Base-by-base conservation (phyloP, 208 protist genomes). In the Wallacemonas collosoma region DNA sequence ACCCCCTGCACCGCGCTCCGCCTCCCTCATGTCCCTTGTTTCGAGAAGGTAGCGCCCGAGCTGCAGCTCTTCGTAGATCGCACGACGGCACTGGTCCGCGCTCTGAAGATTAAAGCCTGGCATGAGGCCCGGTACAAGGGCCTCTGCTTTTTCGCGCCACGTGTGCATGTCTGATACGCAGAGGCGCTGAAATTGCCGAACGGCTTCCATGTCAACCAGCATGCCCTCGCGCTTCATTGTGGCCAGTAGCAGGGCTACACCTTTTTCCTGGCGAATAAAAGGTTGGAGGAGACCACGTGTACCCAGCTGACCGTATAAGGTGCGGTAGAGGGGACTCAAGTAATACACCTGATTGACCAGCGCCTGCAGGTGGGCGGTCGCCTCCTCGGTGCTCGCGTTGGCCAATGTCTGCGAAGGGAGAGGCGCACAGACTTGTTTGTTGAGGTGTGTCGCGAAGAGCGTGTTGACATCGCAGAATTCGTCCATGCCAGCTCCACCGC, bases 181-280 rank as follows among this genome's bases (percentile, higher is more conserved):
- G 40, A 67, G 60, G 39, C 44, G 44, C 64, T 90, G 80, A 60
- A 93, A 93, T 35, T 73, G 76, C 14, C 85, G 76, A 55, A 95
- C 87, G 65, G 90, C 87, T 12, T 60, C 53, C 66, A 93, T 61
- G 65, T 91, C 82, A 0, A 96, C 86, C 36, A 65, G 44, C 67
- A 93, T 76, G 44, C 92, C 89, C 62, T 91, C 88, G 48, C 73
- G 76, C 71, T 93, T 93, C 86, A 95, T 93, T 11, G 74, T 51
- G 7, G 88, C 81, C 58, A 90, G 77, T n/a, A 97, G 71, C 50
- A 93, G 71, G 8, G 92, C 73, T 17, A 93, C 83, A 39, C 87
- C 88, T 76, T 95, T 97, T 57, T 97, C 89, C 68, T 95, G 89
- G 11, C 89, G 85, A 55, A 97, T 61, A 66, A 97, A 97, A 3